These are phyloP conservation scores for Microstroma glucosiphilum DNA, from an alignment of 1,284 basidiomycete genomes.

Conservation along the genomic window DNA sequence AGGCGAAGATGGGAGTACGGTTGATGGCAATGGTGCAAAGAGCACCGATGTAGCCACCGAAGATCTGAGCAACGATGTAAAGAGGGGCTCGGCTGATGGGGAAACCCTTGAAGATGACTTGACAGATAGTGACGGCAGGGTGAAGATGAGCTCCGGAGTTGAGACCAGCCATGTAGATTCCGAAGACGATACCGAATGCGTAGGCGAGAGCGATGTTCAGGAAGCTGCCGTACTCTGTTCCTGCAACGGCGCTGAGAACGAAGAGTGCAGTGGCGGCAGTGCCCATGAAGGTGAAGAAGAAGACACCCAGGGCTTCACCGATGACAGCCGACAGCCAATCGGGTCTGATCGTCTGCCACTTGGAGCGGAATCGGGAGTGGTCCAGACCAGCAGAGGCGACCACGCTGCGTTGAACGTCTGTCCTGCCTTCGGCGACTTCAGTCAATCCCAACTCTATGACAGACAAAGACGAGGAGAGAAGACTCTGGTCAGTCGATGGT, in stretches of 20 bases:
- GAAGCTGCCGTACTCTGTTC: constrained; percentile 23
- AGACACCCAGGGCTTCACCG: constrained; percentile 9
- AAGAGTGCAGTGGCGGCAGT: constrained; percentile 23
- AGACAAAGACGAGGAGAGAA: neutral
- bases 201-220: constrained; percentile 39
- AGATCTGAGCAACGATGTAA: constrained; percentile 32
- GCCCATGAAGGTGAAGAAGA: constrained; percentile 9
- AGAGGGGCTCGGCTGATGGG: constrained; percentile 27
- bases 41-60: constrained; percentile 30
- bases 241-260: constrained; percentile 25
- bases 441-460: constrained; percentile 55
- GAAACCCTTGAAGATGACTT: constrained; percentile 40
- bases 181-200: constrained; percentile 28
- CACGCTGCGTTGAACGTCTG: constrained; percentile 22
- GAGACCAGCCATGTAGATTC: constrained; percentile 31
- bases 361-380: constrained; percentile 7
- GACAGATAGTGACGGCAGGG: constrained; percentile 32
- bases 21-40: constrained; percentile 29
- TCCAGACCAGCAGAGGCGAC: constrained; percentile 12
- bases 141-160: constrained; percentile 38
- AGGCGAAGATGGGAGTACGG: constrained; percentile 28
- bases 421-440: constrained; percentile 30
- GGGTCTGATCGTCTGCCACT: constrained; percentile 7
- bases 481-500: neutral
- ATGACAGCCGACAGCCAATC: constrained; percentile 7